phyloP scores from a whole-genome alignment of 768 basidiomycete species.

The Phanerodontia chrysosporium region DNA sequence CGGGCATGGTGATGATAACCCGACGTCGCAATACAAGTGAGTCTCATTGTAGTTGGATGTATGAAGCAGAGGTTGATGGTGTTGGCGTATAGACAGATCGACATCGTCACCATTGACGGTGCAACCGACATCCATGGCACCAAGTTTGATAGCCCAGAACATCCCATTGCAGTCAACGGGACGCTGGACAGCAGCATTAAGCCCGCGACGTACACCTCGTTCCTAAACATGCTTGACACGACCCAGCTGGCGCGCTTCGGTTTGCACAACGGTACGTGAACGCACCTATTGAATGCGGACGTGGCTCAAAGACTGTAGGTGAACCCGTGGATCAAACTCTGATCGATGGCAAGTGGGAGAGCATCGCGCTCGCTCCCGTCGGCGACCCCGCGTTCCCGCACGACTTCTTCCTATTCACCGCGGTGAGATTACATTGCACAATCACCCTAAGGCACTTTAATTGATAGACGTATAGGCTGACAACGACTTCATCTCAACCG shows the following conservation, averaged over 20 bases:
- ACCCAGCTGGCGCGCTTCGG: constrained; percentile 57
- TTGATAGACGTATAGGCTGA: constrained; percentile 37
- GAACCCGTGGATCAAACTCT: constrained; percentile 46
- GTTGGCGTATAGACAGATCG: constrained; percentile 41
- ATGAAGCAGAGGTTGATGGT: neutral
- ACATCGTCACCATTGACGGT: constrained; percentile 50
- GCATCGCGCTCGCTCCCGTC: constrained; percentile 53
- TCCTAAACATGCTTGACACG: constrained; percentile 52
- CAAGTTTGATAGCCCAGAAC: constrained; percentile 47
- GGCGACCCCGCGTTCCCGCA: constrained; percentile 48
- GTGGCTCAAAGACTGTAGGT: constrained; percentile 26
- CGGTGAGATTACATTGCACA: no score
- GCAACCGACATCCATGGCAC: constrained; percentile 62
- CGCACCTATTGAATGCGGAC: neutral
- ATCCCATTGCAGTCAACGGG: constrained; percentile 49
- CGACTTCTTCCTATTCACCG: constrained; percentile 66
- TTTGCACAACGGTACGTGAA: constrained; percentile 50
- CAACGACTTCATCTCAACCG: constrained; percentile 56
- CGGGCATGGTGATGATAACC: constrained; percentile 50
- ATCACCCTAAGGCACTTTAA: neutral
- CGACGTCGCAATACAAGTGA: constrained; percentile 51
- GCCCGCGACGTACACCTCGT: constrained; percentile 51
- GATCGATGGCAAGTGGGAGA: constrained; percentile 67
- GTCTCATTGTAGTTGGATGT: neutral
- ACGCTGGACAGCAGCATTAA: constrained; percentile 41